phyloP scores from a whole-genome alignment of 768 basidiomycete species.

The Gloeopeniophorella convolvens region DNA sequence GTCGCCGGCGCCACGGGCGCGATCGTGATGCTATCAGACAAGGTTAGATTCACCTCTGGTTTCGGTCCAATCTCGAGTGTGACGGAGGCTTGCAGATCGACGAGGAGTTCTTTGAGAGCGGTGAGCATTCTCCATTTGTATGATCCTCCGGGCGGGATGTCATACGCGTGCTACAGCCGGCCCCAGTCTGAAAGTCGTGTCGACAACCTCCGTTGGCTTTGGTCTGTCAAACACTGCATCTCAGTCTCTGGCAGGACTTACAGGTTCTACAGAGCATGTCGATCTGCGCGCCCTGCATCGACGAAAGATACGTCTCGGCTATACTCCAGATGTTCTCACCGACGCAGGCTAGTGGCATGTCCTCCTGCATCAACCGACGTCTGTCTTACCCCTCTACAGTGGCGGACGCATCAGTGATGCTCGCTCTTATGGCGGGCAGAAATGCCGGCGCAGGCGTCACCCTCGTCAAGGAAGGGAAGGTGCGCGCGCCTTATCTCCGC shows the following conservation, averaged over 20 bases:
- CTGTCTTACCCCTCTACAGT: conserved; percentile 40
- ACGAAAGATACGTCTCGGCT: conserved; percentile 69
- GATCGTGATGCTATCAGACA: conserved; percentile 60
- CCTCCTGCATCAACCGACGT: neutral
- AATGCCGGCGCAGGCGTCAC: conserved; percentile 58
- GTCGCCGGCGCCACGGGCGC: conserved; percentile 55
- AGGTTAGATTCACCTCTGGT: conserved; percentile 35
- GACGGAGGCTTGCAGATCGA: conserved; percentile 46
- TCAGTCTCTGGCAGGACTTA: neutral
- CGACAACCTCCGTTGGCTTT: conserved; percentile 90
- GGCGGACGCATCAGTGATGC: conserved; percentile 85
- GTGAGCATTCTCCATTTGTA: conserved; percentile 24
- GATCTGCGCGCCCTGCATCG: conserved; percentile 52
- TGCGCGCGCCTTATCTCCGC: conserved; percentile 28
- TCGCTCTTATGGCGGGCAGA: conserved; percentile 90
- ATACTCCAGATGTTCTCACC: conserved; percentile 90
- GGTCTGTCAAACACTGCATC: conserved; percentile 37
- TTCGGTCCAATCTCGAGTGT: conserved; percentile 14
- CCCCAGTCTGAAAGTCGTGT: conserved; percentile 68
- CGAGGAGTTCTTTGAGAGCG: conserved; percentile 60
- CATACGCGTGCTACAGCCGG: conserved; percentile 49
- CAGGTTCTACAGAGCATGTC: conserved; percentile 63
- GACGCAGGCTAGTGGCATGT: conserved; percentile 59
- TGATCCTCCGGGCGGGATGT: neutral
- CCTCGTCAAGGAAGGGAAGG: conserved; percentile 65